Evolutionary conservation across 306 rosid genomes (phyloP).

Genomic region (Rubus parviflorus): DNA sequence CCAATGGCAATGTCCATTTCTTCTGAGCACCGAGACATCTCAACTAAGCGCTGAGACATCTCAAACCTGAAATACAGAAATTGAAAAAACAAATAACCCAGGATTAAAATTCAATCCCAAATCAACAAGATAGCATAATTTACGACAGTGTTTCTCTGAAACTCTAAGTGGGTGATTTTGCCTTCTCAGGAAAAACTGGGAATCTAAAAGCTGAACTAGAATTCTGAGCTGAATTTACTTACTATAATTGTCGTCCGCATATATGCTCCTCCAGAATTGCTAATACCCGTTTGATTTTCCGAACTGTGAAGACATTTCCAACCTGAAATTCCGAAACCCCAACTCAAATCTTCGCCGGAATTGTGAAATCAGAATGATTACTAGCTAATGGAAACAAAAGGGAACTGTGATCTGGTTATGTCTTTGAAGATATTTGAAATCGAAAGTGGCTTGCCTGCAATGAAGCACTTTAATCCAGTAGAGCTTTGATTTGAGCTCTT

Average conservation of each 20-base stretch:
- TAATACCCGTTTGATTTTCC: not conserved
- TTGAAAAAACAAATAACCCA: not conserved
- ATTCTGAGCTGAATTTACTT: not conserved
- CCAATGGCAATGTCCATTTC: constrained; percentile 26
- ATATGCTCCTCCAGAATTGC: not conserved
- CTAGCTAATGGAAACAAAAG: not conserved
- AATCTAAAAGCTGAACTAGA: not conserved
- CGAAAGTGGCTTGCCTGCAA: not conserved
- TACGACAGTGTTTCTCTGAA: not conserved
- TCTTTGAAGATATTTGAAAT: not conserved
- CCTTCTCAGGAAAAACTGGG: not conserved
- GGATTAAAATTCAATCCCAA: not conserved
- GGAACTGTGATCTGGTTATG: not conserved
- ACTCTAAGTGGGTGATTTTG: not conserved
- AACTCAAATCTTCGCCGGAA: not conserved
- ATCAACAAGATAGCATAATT: not conserved
- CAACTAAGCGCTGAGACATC: constrained; percentile 5
- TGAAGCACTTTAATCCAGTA: not conserved
- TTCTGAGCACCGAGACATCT: constrained; percentile 1
- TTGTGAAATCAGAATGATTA: not conserved
- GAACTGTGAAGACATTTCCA: not conserved
- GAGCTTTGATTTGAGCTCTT: not conserved
- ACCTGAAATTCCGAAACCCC: not conserved
- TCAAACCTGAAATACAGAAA: not conserved
- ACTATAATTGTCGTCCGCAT: not conserved